phyloP scores from a whole-genome alignment of 1,284 basidiomycete species.

The Tausonia pullulans region DNA sequence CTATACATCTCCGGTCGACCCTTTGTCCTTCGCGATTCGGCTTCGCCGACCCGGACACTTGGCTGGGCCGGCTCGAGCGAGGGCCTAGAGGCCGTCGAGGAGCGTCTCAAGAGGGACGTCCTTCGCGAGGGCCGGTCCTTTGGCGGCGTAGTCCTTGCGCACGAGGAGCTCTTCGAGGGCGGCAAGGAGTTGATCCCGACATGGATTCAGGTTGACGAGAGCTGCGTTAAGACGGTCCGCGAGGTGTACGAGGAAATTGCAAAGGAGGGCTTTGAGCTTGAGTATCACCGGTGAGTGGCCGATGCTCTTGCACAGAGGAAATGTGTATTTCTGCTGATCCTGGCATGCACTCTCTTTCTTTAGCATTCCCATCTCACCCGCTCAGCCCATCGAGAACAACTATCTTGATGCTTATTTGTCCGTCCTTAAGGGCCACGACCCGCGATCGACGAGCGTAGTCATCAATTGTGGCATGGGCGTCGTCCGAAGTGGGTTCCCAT shows the following conservation, averaged over 20 bases:
- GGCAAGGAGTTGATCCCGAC: constrained; percentile 63
- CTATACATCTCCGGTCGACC: constrained; percentile 88
- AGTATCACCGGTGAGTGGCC: constrained; percentile 52
- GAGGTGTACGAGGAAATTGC: constrained; percentile 78
- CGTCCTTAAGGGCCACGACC: constrained; percentile 55
- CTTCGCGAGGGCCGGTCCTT: constrained; percentile 76
- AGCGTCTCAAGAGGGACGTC: constrained; percentile 82
- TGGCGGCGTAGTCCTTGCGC: constrained; percentile 83
- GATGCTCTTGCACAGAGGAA: not conserved
- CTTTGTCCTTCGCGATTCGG: constrained; percentile 88
- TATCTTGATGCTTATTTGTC: constrained; percentile 88
- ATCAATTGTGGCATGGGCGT: constrained; percentile 98
- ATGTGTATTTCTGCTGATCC: not conserved
- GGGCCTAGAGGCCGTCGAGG: constrained; percentile 91
- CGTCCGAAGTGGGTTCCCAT: constrained; percentile 49
- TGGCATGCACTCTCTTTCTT: constrained; percentile 20
- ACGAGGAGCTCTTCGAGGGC: constrained; percentile 62
- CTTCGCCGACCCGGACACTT: constrained; percentile 69
- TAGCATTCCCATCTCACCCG: constrained; percentile 86
- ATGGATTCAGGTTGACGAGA: constrained; percentile 83
- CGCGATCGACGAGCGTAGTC: constrained; percentile 68
- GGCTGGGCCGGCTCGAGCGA: constrained; percentile 81
- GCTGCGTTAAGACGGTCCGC: constrained; percentile 73
- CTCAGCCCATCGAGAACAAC: constrained; percentile 81
- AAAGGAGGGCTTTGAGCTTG: constrained; percentile 76